These are phyloP conservation scores for Acanthamoeba sp. DNA, from an alignment of 208 protist genomes.

Conservation along the genomic window DNA sequence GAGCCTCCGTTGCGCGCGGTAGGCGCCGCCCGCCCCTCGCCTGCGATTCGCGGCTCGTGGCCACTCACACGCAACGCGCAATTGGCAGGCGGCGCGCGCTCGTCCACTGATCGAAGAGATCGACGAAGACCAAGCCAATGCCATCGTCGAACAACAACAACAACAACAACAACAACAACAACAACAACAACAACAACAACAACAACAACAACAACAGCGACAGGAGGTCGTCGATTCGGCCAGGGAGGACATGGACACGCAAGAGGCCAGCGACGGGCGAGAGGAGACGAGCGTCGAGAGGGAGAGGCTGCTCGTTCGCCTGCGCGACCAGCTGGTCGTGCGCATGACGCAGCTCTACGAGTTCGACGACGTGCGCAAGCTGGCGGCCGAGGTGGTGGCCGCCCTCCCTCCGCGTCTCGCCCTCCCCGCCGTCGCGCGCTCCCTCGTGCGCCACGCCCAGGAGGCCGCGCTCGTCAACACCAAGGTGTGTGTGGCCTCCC, in stretches of 20 bases:
- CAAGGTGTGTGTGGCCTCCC: constrained; percentile 30
- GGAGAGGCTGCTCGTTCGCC: not conserved
- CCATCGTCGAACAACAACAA: not conserved
- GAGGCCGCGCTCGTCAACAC: not conserved
- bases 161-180: not conserved
- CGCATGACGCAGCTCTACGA: constrained; percentile 43
- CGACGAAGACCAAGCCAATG: not conserved
- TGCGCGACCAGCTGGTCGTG: constrained; percentile 3
- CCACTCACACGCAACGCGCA: not conserved
- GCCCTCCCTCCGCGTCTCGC: not conserved
- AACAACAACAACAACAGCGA: no score
- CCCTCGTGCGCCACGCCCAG: not conserved
- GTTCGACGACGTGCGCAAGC: constrained; percentile 52
- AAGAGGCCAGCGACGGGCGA: no score
- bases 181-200: not conserved
- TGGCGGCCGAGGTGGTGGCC: constrained; percentile 7
- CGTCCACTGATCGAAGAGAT: constrained; percentile 3
- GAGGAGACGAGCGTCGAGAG: not conserved
- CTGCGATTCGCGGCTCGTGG: no score
- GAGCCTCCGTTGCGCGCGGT: no score
- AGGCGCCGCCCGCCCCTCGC: no score
- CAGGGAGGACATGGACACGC: no score
- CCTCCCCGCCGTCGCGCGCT: not conserved
- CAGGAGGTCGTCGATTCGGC: no score
- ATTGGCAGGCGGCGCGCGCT: not conserved